A percentile compares a stretch with the other conserved stretches of the same genome.
These are phyloP conservation scores for Racocetra persica DNA, from an alignment of 371 early-diverging fungal genomes.

Conservation along the genomic window DNA sequence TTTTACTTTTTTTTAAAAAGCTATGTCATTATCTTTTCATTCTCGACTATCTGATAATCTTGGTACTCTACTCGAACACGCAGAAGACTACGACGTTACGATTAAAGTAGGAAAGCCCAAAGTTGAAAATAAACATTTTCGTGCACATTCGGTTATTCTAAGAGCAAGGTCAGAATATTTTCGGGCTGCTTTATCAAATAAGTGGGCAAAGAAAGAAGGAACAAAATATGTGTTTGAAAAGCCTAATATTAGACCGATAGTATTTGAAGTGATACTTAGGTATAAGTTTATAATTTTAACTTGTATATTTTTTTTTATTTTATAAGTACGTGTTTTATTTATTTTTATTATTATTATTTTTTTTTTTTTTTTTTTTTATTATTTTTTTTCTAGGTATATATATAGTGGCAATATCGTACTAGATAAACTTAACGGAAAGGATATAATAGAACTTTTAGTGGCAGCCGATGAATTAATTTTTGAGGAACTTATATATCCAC, in stretches of 20 bases:
- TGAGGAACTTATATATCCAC: conserved; percentile 39
- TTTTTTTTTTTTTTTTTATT: conserved; percentile 14
- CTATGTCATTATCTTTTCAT: conserved; percentile 31
- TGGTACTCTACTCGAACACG: conserved; percentile 31
- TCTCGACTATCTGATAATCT: conserved; percentile 31
- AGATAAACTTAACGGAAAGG: conserved; percentile 20
- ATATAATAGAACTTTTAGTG: conserved; percentile 33
- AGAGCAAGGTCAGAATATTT: conserved; percentile 40
- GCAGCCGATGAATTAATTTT: conserved; percentile 41
- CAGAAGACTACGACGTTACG: conserved; percentile 40
- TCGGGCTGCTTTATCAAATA: conserved; percentile 40
- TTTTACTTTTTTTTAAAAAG: neutral
- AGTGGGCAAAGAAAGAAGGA: conserved; percentile 40
- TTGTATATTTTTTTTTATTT: neutral
- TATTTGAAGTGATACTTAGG: conserved; percentile 40
- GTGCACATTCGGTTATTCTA: conserved; percentile 38
- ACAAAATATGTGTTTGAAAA: conserved; percentile 40
- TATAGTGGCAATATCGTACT: conserved; percentile 33
- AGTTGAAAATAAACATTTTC: neutral
- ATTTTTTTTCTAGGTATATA: conserved; percentile 31
- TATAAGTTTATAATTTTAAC: neutral
- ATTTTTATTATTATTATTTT: too few species aligned
- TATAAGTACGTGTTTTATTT: neutral
- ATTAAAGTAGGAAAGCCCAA: conserved; percentile 18
- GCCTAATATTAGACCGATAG: conserved; percentile 30